These are phyloP conservation scores for Ramularia endophylla DNA, from an alignment of 2,329 filamentous ascomycete genomes.

Conservation along the genomic window DNA sequence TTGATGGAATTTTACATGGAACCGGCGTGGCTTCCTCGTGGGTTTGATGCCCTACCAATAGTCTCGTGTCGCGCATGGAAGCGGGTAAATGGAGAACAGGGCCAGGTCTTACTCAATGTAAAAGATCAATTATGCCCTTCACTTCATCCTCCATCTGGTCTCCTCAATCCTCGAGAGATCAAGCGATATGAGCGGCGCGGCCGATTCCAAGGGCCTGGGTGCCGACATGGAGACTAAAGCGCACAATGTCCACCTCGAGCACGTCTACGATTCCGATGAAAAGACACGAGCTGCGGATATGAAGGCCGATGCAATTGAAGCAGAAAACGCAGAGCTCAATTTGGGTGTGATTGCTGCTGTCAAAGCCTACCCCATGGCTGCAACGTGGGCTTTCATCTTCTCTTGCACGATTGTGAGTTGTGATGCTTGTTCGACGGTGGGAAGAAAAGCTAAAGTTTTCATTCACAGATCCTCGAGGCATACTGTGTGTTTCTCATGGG, in stretches of 20 bases:
- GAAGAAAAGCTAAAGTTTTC: slow-evolving; percentile 15
- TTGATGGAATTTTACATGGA: no score
- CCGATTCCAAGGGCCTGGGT: slow-evolving; percentile 1
- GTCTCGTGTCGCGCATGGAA: no score
- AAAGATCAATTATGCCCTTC: no score
- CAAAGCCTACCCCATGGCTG: slow-evolving; percentile 49
- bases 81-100: no score
- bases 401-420: slow-evolving; percentile 52
- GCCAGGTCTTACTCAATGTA: no score
- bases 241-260: slow-evolving; percentile 5
- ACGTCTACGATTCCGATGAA: slow-evolving; percentile 14
- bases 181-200: background rate
- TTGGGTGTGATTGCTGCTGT: slow-evolving; percentile 48
- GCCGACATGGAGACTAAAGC: slow-evolving; percentile 4
- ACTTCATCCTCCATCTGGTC: no score
- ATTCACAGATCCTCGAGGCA: slow-evolving; percentile 59
- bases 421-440: no score
- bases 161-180: no score
- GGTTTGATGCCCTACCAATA: no score
- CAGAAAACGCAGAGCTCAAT: slow-evolving; percentile 49
- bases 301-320: slow-evolving; percentile 52
- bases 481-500: slow-evolving; percentile 58
- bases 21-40: no score
- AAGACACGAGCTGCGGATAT: slow-evolving; percentile 32
- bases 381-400: slow-evolving; percentile 51